Conservation (phyloP, 129 eudicot genomes). For the Gnaphalium uliginosum region DNA sequence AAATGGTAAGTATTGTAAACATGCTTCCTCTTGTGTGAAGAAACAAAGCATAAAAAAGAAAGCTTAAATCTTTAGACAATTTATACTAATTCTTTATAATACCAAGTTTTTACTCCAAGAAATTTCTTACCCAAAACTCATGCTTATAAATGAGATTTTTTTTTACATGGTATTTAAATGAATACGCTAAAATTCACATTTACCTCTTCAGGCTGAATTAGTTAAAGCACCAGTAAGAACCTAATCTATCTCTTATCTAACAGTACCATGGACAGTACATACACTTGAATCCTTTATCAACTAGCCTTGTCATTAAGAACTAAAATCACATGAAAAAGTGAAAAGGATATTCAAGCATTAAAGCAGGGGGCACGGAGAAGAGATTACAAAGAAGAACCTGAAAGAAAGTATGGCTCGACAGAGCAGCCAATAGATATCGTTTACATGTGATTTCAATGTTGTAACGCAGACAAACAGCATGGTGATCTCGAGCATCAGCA, state of each 20-base stretch:
- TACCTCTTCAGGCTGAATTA: background rate
- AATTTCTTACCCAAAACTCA: no score
- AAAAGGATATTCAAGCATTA: background rate
- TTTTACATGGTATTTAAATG: no score
- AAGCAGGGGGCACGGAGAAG: conserved; percentile 9
- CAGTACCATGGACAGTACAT: background rate
- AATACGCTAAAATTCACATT: background rate
- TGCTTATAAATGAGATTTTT: no score
- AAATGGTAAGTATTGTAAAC: no score
- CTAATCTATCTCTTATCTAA: background rate
- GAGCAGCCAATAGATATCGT: background rate
- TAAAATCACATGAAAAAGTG: background rate
- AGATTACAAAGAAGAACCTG: conserved; percentile 25
- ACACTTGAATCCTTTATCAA: background rate
- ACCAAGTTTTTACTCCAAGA: no score
- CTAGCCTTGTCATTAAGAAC: background rate
- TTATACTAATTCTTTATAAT: no score
- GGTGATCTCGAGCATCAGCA: conserved; percentile 1
- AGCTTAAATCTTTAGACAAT: no score
- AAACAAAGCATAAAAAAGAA: no score
- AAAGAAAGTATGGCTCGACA: background rate
- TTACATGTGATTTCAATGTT: conserved; percentile 6
- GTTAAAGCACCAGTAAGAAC: background rate
- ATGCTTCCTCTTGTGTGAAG: no score
- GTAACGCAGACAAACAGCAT: background rate